Percentiles rank a stretch among this genome's conserved stretches.
phyloP scores from a whole-genome alignment of 73 alveolate genomes.

The Tetrahymena malaccensis region DNA sequence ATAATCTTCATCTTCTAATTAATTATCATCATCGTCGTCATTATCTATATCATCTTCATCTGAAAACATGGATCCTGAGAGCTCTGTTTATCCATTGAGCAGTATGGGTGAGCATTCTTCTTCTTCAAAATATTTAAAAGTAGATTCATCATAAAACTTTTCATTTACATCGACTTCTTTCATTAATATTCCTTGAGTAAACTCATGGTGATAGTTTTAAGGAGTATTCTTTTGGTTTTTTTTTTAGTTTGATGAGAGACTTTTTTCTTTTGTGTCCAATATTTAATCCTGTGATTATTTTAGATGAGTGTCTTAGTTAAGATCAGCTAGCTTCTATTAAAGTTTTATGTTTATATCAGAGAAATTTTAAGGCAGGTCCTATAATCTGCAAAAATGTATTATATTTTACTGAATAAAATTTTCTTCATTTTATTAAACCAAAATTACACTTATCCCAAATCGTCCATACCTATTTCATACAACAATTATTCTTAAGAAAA shows the following conservation, averaged over 20 bases:
- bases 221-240: background rate
- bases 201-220: background rate
- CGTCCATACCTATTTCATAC: constrained; percentile 2
- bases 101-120: background rate
- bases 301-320: constrained; percentile 1
- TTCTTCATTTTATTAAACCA: background rate
- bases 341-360: background rate
- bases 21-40: background rate
- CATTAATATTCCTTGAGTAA: background rate
- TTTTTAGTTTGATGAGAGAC: background rate
- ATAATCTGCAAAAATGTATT: background rate
- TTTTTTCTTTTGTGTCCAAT: background rate
- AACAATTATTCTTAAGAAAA: background rate
- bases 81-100: background rate
- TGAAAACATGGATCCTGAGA: background rate
- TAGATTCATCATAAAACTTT: constrained; percentile 25
- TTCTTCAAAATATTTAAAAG: constrained; percentile 28
- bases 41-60: background rate
- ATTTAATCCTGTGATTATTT: background rate
- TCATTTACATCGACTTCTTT: background rate
- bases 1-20: background rate
- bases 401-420: background rate
- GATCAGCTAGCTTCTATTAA: background rate
- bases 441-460: constrained; percentile 9
- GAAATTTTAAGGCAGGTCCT: background rate